Conservation (phyloP, 306 rosid species). For the Vigna unguiculata region DNA sequence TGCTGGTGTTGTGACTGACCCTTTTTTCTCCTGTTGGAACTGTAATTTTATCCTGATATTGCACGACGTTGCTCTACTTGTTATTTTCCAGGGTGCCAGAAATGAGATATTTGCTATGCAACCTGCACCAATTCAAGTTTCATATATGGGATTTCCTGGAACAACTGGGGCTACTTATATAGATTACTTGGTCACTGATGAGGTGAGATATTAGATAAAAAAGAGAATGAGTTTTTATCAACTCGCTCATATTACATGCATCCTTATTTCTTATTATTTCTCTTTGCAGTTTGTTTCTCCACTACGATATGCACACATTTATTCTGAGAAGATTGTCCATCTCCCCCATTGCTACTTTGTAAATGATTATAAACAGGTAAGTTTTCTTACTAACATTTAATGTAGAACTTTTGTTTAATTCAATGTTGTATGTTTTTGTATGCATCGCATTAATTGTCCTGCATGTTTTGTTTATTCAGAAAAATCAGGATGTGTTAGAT, state of each 20-base stretch:
- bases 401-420: constrained; percentile 19
- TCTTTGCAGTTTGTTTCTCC: constrained; percentile 91
- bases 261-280: constrained; percentile 10
- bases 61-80: constrained; percentile 20
- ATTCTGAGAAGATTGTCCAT: constrained; percentile 96
- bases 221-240: not conserved
- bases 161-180: constrained; percentile 94
- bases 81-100: constrained; percentile 82
- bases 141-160: constrained; percentile 99
- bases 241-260: not conserved
- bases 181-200: constrained; percentile 91
- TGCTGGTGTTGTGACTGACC: not conserved
- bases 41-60: not conserved
- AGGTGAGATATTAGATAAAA: constrained; percentile 55
- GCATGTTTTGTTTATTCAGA: constrained; percentile 59
- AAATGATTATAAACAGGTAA: constrained; percentile 97
- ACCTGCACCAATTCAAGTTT: constrained; percentile 98
- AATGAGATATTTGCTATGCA: constrained; percentile 94
- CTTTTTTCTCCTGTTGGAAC: constrained; percentile 7
- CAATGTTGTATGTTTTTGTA: not conserved
- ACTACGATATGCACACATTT: constrained; percentile 71
- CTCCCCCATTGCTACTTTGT: constrained; percentile 99
- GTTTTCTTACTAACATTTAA: constrained; percentile 7
- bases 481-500: constrained; percentile 89
- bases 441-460: not conserved